Conservation (phyloP, 176 grass and related monocot genomes). For the Ananas comosus region DNA sequence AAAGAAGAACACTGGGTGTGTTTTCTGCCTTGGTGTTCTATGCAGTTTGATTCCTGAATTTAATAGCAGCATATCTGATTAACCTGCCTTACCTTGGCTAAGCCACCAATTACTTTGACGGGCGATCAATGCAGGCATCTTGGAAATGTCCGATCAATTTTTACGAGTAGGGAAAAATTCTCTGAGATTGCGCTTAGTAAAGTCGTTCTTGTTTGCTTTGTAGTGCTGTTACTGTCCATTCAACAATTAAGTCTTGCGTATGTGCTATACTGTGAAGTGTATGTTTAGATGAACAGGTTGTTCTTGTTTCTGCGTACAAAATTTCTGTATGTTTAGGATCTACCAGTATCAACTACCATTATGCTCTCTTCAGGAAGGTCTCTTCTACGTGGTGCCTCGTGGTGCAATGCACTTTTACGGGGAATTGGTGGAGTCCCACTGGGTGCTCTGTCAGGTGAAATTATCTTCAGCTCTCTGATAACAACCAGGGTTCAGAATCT, state of each 20-base stretch:
- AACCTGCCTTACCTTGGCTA: conserved; percentile 35
- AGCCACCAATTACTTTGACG: conserved; percentile 76
- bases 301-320: too few relatives aligned
- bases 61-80: conserved; percentile 31
- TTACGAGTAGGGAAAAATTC: conserved; percentile 44
- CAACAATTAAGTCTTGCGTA: too few relatives aligned
- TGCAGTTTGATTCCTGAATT: conserved; percentile 51
- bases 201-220: not conserved
- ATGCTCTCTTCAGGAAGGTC: conserved; percentile 43
- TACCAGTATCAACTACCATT: not conserved
- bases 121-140: conserved; percentile 61
- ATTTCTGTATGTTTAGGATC: not conserved
- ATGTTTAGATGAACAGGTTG: too few relatives aligned
- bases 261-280: too few relatives aligned
- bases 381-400: conserved; percentile 72
- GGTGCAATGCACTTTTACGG: conserved; percentile 72
- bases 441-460: conserved; percentile 60
- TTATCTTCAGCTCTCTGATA: not conserved
- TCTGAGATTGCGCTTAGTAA: not conserved
- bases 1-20: conserved; percentile 19
- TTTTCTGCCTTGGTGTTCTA: conserved; percentile 39
- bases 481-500: not conserved
- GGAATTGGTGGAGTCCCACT: conserved; percentile 50
- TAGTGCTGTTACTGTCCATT: not conserved
- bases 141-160: conserved; percentile 61